These are phyloP conservation scores for Bipolaris gigantea DNA, from an alignment of 2,329 filamentous ascomycete genomes.

Conservation along the genomic window DNA sequence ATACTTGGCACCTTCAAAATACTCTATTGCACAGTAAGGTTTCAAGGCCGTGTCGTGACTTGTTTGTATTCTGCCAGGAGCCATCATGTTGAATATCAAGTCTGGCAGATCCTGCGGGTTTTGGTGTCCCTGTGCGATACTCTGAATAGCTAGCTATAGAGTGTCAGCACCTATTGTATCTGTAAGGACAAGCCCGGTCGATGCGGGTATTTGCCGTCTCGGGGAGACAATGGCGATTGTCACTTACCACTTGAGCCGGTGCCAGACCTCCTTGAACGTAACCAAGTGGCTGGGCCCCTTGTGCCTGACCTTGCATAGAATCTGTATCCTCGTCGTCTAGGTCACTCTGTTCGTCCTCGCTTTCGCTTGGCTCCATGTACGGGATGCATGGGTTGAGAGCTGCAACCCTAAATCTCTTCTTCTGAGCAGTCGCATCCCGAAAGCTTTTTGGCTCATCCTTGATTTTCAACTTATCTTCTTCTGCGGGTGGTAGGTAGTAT, in stretches of 20 bases:
- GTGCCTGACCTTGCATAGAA: not conserved
- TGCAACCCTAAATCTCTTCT: conserved; percentile 11
- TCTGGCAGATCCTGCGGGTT: not conserved
- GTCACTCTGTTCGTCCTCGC: not conserved
- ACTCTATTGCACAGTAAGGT: not conserved
- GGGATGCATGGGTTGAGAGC: not conserved
- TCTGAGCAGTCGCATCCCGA: conserved; percentile 12
- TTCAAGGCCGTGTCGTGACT: not conserved
- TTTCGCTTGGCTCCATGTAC: not conserved
- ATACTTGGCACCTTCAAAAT: not conserved
- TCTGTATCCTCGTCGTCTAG: not conserved
- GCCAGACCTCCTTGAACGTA: not conserved
- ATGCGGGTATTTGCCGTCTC: not conserved
- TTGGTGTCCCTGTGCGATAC: not conserved
- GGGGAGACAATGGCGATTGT: not conserved
- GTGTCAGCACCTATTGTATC: not conserved
- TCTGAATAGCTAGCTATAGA: not conserved
- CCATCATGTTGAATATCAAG: not conserved
- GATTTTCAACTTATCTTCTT: not conserved
- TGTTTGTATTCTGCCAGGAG: not conserved
- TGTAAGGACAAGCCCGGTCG: not conserved
- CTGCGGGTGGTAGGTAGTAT: conserved; percentile 15
- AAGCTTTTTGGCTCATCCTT: conserved; percentile 9
- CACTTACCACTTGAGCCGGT: not conserved
- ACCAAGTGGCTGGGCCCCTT: not conserved